phyloP scores from a whole-genome alignment of 129 eudicot genomes.

The Helichrysum umbraculigerum region DNA sequence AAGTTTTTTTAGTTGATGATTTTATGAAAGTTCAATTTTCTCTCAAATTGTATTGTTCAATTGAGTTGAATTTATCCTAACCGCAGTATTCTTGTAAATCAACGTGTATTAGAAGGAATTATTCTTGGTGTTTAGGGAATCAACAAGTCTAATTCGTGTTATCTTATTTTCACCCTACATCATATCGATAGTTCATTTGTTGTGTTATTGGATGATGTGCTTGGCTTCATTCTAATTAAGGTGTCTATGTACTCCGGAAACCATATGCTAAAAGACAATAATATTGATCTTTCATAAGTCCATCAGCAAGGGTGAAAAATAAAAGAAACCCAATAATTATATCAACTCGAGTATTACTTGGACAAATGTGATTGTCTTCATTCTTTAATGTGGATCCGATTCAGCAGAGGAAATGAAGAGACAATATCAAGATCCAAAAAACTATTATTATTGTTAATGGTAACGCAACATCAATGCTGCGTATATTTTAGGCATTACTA shows the following conservation, averaged over 20 bases:
- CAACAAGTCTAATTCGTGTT: too few relatives aligned
- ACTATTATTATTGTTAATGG: neutral
- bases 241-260: neutral
- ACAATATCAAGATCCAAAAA: conserved; percentile 5
- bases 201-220: neutral
- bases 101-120: too few relatives aligned
- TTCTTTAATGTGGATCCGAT: neutral
- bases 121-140: too few relatives aligned
- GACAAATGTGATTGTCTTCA: conserved; percentile 9
- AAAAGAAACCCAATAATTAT: neutral
- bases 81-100: too few relatives aligned
- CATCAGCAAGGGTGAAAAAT: neutral
- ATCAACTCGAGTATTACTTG: neutral
- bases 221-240: neutral
- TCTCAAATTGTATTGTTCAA: too few relatives aligned
- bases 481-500: neutral
- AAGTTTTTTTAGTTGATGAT: too few relatives aligned
- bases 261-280: neutral
- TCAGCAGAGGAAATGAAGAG: neutral
- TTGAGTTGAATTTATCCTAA: too few relatives aligned
- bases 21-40: too few relatives aligned
- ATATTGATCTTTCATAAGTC: neutral
- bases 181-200: neutral
- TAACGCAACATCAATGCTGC: neutral
- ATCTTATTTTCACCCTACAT: too few relatives aligned